These are phyloP conservation scores for Zygoascus hellenicus DNA, from an alignment of 1,139 yeast genomes.

Conservation along the genomic window DNA sequence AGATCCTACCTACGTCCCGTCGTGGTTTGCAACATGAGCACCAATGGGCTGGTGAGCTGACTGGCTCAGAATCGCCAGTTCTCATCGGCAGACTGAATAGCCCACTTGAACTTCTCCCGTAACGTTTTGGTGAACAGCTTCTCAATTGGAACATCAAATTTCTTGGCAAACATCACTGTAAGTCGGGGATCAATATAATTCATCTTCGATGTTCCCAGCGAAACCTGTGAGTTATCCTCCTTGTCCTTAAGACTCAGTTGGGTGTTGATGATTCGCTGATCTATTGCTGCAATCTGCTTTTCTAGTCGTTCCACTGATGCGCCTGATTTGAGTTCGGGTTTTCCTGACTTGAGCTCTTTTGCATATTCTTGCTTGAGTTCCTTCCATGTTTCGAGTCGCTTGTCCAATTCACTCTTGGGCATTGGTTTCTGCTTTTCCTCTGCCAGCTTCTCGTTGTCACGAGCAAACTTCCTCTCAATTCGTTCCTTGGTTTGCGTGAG, in stretches of 20 bases:
- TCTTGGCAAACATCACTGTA: conserved; percentile 84
- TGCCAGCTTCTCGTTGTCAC: conserved; percentile 71
- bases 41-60: conserved; percentile 9
- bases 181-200: conserved; percentile 94
- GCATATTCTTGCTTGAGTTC: conserved; percentile 50
- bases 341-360: conserved; percentile 56
- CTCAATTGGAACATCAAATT: conserved; percentile 83
- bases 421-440: conserved; percentile 51
- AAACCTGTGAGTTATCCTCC: conserved; percentile 91
- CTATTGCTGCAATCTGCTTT: conserved; percentile 66
- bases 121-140: conserved; percentile 85
- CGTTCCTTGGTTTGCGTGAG: conserved; percentile 58
- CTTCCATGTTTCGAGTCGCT: conserved; percentile 53
- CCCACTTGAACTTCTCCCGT: conserved; percentile 93
- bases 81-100: conserved; percentile 83
- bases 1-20: conserved; percentile 30
- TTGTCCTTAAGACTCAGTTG: conserved; percentile 77
- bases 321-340: conserved; percentile 48
- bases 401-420: conserved; percentile 51
- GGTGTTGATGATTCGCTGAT: conserved; percentile 63
- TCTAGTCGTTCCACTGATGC: conserved; percentile 66
- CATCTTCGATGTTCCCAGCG: conserved; percentile 88
- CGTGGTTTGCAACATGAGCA: conserved; percentile 22
- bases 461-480: conserved; percentile 54
- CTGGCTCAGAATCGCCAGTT: conserved; percentile 66